Percentiles rank a stretch among this genome's conserved stretches.
Evolutionary conservation across 2,329 filamentous ascomycete genomes (phyloP).

Genomic region (Aspergillus persii): DNA sequence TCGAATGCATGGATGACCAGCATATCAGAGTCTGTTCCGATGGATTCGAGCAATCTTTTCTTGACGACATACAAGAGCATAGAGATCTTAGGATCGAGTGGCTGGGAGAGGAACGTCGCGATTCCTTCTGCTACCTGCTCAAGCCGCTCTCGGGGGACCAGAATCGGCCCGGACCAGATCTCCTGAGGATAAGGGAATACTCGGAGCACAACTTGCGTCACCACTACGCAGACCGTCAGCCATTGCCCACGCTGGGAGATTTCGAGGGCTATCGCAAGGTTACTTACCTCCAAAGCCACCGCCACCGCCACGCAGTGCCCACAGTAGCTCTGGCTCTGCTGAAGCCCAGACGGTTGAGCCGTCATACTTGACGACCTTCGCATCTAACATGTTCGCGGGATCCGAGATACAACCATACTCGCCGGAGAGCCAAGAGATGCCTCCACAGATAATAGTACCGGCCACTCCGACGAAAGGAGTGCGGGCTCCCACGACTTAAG

Average conservation of each 20-base stretch:
- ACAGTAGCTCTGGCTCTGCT: conserved; percentile 40
- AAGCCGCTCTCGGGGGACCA: conserved; percentile 11
- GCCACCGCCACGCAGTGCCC: conserved; percentile 43
- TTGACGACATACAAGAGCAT: conserved; percentile 17
- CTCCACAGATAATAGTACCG: conserved; percentile 37
- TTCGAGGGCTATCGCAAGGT: neutral
- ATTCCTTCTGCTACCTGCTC: conserved; percentile 5
- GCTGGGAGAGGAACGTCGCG: neutral
- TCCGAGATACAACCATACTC: conserved; percentile 41
- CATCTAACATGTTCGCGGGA: conserved; percentile 42
- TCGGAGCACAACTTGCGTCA: conserved; percentile 4
- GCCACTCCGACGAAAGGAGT: conserved; percentile 41
- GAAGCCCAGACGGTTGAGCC: conserved; percentile 40
- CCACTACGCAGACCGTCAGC: neutral
- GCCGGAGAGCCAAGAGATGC: conserved; percentile 40
- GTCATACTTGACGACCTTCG: conserved; percentile 38
- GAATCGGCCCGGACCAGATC: conserved; percentile 14
- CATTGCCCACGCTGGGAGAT: neutral
- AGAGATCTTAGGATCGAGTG: conserved; percentile 5
- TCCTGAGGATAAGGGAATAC: conserved; percentile 11
- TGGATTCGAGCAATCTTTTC: conserved; percentile 4
- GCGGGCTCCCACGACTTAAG: conserved; percentile 32
- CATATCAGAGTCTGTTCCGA: conserved; percentile 7
- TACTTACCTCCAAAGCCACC: conserved; percentile 26
- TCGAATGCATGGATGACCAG: conserved; percentile 24